These are phyloP conservation scores for Emergomyces pasteurianus DNA, from an alignment of 2,329 filamentous ascomycete genomes.

Conservation along the genomic window DNA sequence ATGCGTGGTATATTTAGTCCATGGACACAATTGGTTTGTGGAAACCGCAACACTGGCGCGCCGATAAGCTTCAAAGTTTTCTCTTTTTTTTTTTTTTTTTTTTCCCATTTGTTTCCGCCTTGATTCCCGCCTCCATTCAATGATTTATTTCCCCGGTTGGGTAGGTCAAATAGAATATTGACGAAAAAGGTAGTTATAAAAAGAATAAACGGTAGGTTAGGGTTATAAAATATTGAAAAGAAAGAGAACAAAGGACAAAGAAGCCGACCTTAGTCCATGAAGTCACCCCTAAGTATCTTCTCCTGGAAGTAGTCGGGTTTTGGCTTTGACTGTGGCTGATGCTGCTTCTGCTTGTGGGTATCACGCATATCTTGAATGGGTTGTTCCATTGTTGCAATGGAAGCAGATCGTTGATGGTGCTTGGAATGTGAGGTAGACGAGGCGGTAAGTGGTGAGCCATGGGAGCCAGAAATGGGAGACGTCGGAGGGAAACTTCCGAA, in stretches of 20 bases:
- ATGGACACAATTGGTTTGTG: not conserved
- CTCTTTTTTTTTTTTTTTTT: too few relatives aligned
- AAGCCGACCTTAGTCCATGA: conserved; percentile 69
- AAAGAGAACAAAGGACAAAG: not conserved
- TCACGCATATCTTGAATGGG: conserved; percentile 22
- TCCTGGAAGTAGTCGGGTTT: conserved; percentile 95
- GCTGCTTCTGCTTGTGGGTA: conserved; percentile 10
- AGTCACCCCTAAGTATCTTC: conserved; percentile 92
- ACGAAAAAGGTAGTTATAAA: not conserved
- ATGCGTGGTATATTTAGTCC: not conserved
- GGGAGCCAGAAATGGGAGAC: conserved; percentile 17
- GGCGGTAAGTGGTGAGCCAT: conserved; percentile 20
- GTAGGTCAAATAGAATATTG: not conserved
- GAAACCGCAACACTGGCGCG: not conserved
- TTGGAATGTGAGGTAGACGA: conserved; percentile 33
- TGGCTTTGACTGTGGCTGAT: conserved; percentile 39
- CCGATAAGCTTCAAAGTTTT: not conserved
- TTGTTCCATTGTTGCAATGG: conserved; percentile 44
- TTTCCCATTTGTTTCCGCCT: not conserved
- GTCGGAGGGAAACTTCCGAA: conserved; percentile 19
- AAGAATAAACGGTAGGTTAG: not conserved
- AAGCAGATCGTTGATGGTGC: conserved; percentile 28
- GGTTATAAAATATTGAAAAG: not conserved
- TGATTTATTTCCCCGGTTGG: not conserved
- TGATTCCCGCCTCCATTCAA: not conserved